Evolutionary conservation across 1,284 basidiomycete species (phyloP).

Genomic region (Paramarasmius palmivorus): DNA sequence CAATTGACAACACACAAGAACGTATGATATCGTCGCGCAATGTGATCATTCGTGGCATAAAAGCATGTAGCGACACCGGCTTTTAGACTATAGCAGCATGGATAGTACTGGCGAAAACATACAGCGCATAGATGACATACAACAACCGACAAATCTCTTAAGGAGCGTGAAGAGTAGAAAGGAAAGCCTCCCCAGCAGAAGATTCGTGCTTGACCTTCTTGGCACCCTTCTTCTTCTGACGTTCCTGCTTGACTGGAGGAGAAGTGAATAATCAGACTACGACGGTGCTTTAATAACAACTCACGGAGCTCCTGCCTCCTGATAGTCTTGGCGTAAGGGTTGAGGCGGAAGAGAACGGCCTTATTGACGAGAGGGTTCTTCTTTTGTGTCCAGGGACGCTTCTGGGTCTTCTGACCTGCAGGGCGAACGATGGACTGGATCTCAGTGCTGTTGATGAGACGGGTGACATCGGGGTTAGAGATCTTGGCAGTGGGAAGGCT

Average conservation of each 20-base stretch:
- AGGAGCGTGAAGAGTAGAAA: conserved; percentile 83
- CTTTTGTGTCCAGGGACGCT: conserved; percentile 98
- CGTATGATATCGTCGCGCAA: too few species aligned
- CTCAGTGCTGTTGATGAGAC: conserved; percentile 97
- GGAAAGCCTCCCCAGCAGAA: conserved; percentile 84
- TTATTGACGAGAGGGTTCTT: conserved; percentile 99
- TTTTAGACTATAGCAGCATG: too few species aligned
- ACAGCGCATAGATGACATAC: neutral
- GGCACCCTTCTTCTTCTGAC: conserved; percentile 65
- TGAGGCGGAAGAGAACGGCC: conserved; percentile 96
- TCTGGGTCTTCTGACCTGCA: conserved; percentile 77
- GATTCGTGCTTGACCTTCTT: conserved; percentile 61
- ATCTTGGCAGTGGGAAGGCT: conserved; percentile 96
- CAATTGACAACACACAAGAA: too few species aligned
- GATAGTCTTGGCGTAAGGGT: conserved; percentile 97
- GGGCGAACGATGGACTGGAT: conserved; percentile 95
- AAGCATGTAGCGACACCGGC: too few species aligned
- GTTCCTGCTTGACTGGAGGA: conserved; percentile 73
- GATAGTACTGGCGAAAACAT: neutral
- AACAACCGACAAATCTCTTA: conserved; percentile 39
- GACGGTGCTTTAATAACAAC: conserved; percentile 39
- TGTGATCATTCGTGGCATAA: too few species aligned
- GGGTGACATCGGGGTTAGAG: conserved; percentile 94
- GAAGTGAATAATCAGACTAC: conserved; percentile 7
- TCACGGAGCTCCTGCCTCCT: conserved; percentile 84